Base-by-base conservation (phyloP, 306 rosid genomes). In the Albizia julibrissin region DNA sequence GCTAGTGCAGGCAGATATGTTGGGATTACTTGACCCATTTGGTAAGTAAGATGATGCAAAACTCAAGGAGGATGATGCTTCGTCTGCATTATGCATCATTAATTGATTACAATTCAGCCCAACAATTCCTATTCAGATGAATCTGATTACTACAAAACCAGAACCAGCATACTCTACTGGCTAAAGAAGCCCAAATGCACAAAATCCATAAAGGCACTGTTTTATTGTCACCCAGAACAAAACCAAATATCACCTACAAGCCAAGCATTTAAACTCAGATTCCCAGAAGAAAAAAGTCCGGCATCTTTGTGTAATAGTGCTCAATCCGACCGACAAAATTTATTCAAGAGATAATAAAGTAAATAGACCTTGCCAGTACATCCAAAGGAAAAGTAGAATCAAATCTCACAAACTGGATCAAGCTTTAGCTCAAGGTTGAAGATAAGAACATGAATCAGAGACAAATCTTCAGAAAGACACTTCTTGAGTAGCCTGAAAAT, bases 21-120 rank as follows among this genome's bases (percentile, higher is more conserved):
- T 86, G 81, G 86, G 83, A 73, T 80, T 49, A 69, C 86, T 84
- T 13, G 94, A 86, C 72, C 94, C 95, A 87, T 95, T 89, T 72
- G 97, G 91, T 44, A 91, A 69, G 69, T 82, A 87, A 27, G 98
- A 90, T 44, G 97, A 93, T 29, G 90, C 88, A 81, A 94, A 94
- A 86, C 93, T 94, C 87, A 90, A 85, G 79, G 96, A 87, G 52
- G 97, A 91, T 12, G 97, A 87, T 42, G 87, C 86, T 77, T 93
- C 98, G 58, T 86, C 89, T 65, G 84, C 74, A 78, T 75, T 72
- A 84, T 95, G 97, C 98, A 91, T 91, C 47, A 80, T 72, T 59
- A 65, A 40, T 21, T 50, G 76, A 26, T 59, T 70, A n/a, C 54
- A 87, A 62, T 40, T 78, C 61, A 86, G 43, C 76, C 87, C 66